phyloP scores from a whole-genome alignment of 2,329 filamentous ascomycete species.

The Colletotrichum eleusines region DNA sequence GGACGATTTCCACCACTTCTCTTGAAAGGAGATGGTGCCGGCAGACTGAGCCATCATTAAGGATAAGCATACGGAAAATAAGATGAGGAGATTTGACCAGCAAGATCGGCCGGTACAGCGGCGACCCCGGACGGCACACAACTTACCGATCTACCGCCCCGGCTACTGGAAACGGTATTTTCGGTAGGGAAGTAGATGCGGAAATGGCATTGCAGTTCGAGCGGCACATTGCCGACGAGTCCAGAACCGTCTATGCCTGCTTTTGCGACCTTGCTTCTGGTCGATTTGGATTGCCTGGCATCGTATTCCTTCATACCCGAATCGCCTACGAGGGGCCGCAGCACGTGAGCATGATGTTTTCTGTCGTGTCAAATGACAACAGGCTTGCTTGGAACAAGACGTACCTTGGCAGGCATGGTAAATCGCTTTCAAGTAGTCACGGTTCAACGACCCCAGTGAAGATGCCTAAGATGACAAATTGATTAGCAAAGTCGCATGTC shows the following conservation, averaged over 20 bases:
- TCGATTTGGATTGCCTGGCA: constrained; percentile 50
- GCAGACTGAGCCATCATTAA: constrained; percentile 63
- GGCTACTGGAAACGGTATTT: constrained; percentile 74
- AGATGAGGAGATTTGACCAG: constrained; percentile 12
- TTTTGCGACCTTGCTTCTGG: constrained; percentile 46
- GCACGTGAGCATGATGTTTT: constrained; percentile 19
- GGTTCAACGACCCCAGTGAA: constrained; percentile 82
- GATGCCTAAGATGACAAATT: constrained; percentile 67
- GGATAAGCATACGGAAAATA: constrained; percentile 30
- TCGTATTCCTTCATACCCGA: constrained; percentile 61
- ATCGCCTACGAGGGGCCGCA: constrained; percentile 49
- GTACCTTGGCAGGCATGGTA: constrained; percentile 68
- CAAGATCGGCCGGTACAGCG: constrained; percentile 36
- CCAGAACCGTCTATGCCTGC: constrained; percentile 15
- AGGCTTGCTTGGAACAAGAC: constrained; percentile 38
- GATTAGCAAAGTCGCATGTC: constrained; percentile 37
- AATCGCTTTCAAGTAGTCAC: constrained; percentile 71
- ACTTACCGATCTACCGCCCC: constrained; percentile 70
- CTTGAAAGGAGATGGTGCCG: constrained; percentile 85
- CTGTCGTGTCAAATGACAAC: constrained; percentile 16
- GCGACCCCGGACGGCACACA: constrained; percentile 30
- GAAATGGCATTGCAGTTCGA: constrained; percentile 62
- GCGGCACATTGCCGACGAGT: constrained; percentile 28
- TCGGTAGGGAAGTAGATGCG: constrained; percentile 85
- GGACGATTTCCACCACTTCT: constrained; percentile 76